Evolutionary conservation across 805 yeast species (phyloP).

Genomic region (Candida methanosorbosa): DNA sequence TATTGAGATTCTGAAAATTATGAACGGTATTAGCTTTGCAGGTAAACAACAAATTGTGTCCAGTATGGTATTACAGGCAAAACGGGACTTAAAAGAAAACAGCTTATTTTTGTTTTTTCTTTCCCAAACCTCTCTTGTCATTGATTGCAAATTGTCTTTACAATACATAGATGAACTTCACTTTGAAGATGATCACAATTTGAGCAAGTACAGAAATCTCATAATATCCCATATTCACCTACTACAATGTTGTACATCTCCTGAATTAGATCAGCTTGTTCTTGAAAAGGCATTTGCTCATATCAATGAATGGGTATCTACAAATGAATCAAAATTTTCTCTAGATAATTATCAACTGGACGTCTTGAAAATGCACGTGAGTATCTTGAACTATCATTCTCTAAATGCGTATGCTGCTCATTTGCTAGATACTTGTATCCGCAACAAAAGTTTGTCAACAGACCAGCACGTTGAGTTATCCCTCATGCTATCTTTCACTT

Average conservation of each 20-base stretch:
- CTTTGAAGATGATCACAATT: conserved; percentile 8
- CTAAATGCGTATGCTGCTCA: no score
- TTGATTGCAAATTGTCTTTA: conserved; percentile 17
- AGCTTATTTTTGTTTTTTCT: conserved; percentile 22
- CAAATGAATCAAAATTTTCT: no score
- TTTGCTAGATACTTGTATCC: no score
- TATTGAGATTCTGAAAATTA: conserved; percentile 12
- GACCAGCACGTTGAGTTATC: no score
- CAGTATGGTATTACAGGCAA: conserved; percentile 14
- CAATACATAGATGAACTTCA: conserved; percentile 8
- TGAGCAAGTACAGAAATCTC: conserved; percentile 6
- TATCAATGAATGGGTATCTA: not conserved
- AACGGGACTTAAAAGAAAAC: conserved; percentile 15
- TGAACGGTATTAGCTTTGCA: conserved; percentile 12
- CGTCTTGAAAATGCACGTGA: no score
- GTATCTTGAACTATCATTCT: no score
- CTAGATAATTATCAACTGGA: no score
- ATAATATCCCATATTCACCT: conserved; percentile 16
- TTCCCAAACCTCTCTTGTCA: conserved; percentile 15
- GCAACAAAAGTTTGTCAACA: no score
- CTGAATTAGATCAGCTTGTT: not conserved
- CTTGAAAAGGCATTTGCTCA: not conserved
- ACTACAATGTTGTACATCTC: conserved; percentile 10
- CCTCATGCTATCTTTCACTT: no score
- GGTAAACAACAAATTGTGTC: conserved; percentile 16